phyloP scores from a whole-genome alignment of 371 early-diverging fungal genomes.

The Actinomortierella wolfii region DNA sequence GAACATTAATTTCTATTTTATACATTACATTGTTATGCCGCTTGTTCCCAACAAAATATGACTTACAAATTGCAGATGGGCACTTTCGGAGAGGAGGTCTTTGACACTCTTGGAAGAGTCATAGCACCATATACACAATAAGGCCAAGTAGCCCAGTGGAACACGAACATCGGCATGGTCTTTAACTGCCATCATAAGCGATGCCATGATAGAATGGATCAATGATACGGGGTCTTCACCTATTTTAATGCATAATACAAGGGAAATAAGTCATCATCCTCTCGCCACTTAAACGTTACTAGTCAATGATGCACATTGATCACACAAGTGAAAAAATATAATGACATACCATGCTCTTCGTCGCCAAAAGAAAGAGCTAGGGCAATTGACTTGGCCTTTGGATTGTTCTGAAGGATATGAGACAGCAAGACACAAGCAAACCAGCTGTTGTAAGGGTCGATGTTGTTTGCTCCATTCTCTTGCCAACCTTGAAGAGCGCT shows the following conservation, averaged over 20 bases:
- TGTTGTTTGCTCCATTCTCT: slow-evolving; percentile 38
- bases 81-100: slow-evolving; percentile 85
- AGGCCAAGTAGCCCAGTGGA: slow-evolving; percentile 70
- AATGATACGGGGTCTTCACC: slow-evolving; percentile 63
- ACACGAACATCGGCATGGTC: slow-evolving; percentile 69
- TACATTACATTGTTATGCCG: not conserved
- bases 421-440: slow-evolving; percentile 85
- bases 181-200: slow-evolving; percentile 61
- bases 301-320: not conserved
- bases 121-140: slow-evolving; percentile 83
- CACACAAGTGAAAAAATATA: not conserved
- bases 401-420: slow-evolving; percentile 75
- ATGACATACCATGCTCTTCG: slow-evolving; percentile 55
- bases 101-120: slow-evolving; percentile 78
- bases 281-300: not conserved
- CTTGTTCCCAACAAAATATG: not conserved
- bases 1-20: not conserved
- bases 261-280: not conserved
- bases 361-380: slow-evolving; percentile 77
- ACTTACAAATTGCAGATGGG: slow-evolving; percentile 88
- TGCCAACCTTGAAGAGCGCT: slow-evolving; percentile 81
- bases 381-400: slow-evolving; percentile 75
- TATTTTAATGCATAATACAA: slow-evolving; percentile 15
- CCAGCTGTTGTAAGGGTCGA: slow-evolving; percentile 89
- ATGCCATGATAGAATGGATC: slow-evolving; percentile 63